These are phyloP conservation scores for Ustilago bromivora DNA, from an alignment of 1,284 basidiomycete genomes.

Conservation along the genomic window DNA sequence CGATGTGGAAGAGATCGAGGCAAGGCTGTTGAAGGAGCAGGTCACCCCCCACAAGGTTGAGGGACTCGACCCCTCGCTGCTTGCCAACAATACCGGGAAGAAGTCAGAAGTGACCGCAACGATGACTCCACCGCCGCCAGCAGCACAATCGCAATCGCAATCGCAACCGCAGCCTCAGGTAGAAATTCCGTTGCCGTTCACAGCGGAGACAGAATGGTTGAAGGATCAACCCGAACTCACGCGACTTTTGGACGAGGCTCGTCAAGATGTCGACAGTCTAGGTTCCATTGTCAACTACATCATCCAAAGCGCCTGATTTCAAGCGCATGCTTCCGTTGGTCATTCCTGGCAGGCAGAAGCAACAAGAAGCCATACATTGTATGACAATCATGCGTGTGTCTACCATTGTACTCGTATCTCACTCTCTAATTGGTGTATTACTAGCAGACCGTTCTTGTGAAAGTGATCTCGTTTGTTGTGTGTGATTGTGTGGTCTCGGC, in stretches of 20 bases:
- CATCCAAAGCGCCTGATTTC: constrained; percentile 31
- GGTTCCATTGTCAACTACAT: constrained; percentile 44
- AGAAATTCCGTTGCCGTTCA: constrained; percentile 17
- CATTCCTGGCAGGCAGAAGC: neutral
- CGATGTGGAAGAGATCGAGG: constrained; percentile 19
- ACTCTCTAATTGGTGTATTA: constrained; percentile 9
- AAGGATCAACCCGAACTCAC: constrained; percentile 36
- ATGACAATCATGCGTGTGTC: neutral
- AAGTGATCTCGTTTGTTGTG: neutral
- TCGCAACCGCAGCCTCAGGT: neutral
- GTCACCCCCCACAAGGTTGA: constrained; percentile 21
- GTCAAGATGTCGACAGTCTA: constrained; percentile 41
- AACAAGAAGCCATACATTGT: neutral
- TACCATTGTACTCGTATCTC: constrained; percentile 5
- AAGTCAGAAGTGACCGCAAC: neutral
- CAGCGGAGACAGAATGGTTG: constrained; percentile 38
- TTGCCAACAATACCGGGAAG: neutral
- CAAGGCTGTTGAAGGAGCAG: constrained; percentile 23
- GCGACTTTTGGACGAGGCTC: constrained; percentile 40
- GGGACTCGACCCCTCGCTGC: constrained; percentile 7
- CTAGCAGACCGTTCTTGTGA: neutral
- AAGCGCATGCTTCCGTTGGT: neutral
- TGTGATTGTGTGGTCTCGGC: neutral
- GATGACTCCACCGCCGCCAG: neutral
- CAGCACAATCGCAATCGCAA: neutral